Percentiles rank a stretch among this genome's conserved stretches.
These are phyloP conservation scores for Coffea eugenioides DNA, from an alignment of 257 asterid genomes.

Conservation along the genomic window DNA sequence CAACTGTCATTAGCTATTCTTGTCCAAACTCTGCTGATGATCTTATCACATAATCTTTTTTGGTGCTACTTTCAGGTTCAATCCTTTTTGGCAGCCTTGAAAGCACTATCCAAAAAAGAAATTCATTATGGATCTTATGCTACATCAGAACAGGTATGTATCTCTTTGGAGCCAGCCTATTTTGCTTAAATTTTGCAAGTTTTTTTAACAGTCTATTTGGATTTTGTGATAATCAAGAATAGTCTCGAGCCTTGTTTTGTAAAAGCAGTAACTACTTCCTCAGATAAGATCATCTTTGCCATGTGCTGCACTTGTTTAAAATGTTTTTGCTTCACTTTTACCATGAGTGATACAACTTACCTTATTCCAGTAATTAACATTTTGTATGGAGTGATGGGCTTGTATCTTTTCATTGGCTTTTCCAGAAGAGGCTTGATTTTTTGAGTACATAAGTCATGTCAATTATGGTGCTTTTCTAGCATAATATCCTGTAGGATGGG, in stretches of 20 bases:
- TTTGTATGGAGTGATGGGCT: background rate
- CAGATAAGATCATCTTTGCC: background rate
- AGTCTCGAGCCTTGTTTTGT: background rate
- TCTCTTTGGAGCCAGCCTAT: background rate
- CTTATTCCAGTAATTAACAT: background rate
- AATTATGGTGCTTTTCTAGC: background rate
- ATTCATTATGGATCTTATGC: conserved; percentile 79
- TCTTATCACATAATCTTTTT: conserved; percentile 2
- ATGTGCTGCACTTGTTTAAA: background rate
- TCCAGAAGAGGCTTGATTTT: background rate
- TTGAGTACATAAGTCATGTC: background rate
- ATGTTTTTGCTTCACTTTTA: background rate
- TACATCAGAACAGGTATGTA: conserved; percentile 73
- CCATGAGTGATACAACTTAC: background rate
- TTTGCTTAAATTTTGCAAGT: background rate
- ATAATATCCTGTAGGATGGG: background rate
- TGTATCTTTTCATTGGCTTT: background rate
- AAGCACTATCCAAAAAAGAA: conserved; percentile 72
- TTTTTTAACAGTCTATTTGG: background rate
- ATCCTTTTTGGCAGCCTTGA: conserved; percentile 63
- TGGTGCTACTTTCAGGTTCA: conserved; percentile 45
- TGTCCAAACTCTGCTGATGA: conserved; percentile 3
- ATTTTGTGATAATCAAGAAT: background rate
- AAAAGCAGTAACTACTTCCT: background rate
- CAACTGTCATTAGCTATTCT: background rate